Evolutionary conservation across 2,329 filamentous ascomycete species (phyloP).

Genomic region (Aureobasidium mangrovei): DNA sequence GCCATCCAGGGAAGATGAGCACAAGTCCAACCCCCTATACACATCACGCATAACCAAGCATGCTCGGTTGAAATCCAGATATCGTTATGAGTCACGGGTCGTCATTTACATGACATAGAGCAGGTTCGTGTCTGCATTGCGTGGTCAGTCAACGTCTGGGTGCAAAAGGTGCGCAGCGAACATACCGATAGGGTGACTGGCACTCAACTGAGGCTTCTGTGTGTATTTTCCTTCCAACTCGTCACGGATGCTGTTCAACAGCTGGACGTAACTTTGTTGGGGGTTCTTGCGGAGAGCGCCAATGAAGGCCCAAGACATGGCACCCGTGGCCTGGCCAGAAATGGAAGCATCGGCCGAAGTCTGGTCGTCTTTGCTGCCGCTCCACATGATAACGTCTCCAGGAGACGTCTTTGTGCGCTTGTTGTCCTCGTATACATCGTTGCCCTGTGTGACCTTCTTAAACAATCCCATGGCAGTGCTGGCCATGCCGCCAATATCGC

Average conservation of each 20-base stretch:
- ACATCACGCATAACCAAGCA: neutral
- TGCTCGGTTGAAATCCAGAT: neutral
- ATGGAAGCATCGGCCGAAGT: conserved; percentile 93
- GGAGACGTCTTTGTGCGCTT: conserved; percentile 84
- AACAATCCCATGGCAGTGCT: conserved; percentile 73
- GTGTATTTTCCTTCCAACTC: conserved; percentile 78
- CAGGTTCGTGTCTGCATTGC: conserved; percentile 32
- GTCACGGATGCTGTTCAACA: conserved; percentile 91
- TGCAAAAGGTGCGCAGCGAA: conserved; percentile 16
- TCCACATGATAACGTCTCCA: conserved; percentile 97
- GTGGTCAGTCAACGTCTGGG: conserved; percentile 13
- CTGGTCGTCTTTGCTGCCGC: conserved; percentile 89
- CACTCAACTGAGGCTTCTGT: conserved; percentile 93
- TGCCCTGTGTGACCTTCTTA: conserved; percentile 76
- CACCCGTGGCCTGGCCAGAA: conserved; percentile 78
- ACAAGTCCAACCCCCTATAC: no score
- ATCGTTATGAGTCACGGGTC: neutral
- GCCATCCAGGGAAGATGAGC: no score
- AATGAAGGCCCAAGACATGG: conserved; percentile 98
- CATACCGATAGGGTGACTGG: conserved; percentile 90
- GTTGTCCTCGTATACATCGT: conserved; percentile 70
- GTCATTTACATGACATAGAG: conserved; percentile 36
- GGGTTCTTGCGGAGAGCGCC: conserved; percentile 82
- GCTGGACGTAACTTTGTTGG: conserved; percentile 89
- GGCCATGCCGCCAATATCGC: conserved; percentile 75